Evolutionary conservation across 2,329 filamentous ascomycete genomes (phyloP), one percentile per base, ranked within the genome.

Genomic region (Colletotrichum sp.): DNA sequence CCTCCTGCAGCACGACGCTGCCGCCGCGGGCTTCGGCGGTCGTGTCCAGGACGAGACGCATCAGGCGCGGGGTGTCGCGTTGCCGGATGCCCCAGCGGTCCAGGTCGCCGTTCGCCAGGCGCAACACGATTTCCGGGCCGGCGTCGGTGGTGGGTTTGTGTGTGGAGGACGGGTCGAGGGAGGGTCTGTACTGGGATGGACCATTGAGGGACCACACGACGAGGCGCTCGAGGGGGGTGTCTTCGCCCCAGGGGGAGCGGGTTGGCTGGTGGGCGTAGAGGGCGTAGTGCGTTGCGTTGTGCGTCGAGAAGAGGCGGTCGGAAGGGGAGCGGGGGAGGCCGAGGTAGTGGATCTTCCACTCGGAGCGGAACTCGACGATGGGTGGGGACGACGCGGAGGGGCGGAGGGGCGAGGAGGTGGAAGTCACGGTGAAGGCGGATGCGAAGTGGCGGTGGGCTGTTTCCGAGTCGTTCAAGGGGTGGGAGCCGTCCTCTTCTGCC

Each of bases 221-320:
- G 32, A 93, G 83, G 39, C 88, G 87, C 80, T 93, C 92, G 19
- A 91, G 87, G 0, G 90, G 90, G 15, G 89, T 87, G 78, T 91
- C 89, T 68, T 91, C 89, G 44, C 88, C 88, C 84, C 89, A 91
- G 49, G 89, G 84, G 61, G 88, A 89, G 62, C 88, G 88, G 77
- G 89, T 90, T 3, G 90, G 88, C 78, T 92, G 90, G 91, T 91
- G 93, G 32, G 90, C 86, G 81, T 93, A 93, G 16, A 92, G 84
- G 52, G 87, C 90, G 82, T 93, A 93, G 80, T 93, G 91, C 1
- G 86, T 90, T 16, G 85, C 80, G 64, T 86, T 92, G 80, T 93
- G 92, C 2, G 89, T 84, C 12, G 91, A 93, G 82, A 91, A 92
- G 86, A 93, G 92, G n/a, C 91, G 89, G 80, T 92, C 90, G 52